Evolutionary conservation across 2,329 filamentous ascomycete species (phyloP).

Genomic region (Ophiocordyceps camponoti-saundersi): DNA sequence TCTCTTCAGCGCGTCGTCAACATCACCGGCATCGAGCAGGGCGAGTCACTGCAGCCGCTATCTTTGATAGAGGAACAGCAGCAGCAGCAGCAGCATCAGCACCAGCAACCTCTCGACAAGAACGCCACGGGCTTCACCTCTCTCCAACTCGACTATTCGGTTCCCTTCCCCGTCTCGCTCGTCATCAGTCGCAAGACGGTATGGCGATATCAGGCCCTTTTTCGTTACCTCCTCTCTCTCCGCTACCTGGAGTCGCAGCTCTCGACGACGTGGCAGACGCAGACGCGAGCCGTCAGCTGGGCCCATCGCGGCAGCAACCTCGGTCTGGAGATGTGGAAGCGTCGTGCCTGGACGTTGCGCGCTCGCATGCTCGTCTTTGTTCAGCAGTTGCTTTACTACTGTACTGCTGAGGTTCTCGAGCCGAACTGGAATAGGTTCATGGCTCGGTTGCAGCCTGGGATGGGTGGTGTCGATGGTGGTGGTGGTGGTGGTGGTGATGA

Average conservation of each 20-base stretch:
- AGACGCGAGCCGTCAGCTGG: conserved; percentile 70
- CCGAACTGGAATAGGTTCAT: conserved; percentile 93
- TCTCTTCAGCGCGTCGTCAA: conserved; percentile 93
- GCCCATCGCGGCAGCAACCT: conserved; percentile 58
- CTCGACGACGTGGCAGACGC: conserved; percentile 76
- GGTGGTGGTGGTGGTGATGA: not conserved
- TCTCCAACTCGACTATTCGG: conserved; percentile 80
- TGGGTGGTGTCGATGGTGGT: conserved; percentile 16
- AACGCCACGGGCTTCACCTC: conserved; percentile 84
- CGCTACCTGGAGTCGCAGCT: conserved; percentile 80
- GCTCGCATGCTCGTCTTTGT: conserved; percentile 95
- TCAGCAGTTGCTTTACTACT: conserved; percentile 92
- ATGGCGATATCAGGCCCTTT: conserved; percentile 91
- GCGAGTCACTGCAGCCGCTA: conserved; percentile 62
- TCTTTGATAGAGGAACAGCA: conserved; percentile 18
- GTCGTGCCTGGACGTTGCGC: conserved; percentile 76
- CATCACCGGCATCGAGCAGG: conserved; percentile 87
- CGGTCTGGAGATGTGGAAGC: conserved; percentile 79
- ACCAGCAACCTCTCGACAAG: conserved; percentile 62
- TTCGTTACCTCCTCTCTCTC: conserved; percentile 80
- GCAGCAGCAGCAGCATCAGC: conserved; percentile 13
- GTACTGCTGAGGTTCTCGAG: conserved; percentile 91
- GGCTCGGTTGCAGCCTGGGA: conserved; percentile 55
- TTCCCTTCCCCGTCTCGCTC: conserved; percentile 87
- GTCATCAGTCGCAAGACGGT: conserved; percentile 93